A percentile compares a stretch with the other conserved stretches of the same genome.
These are phyloP conservation scores for Theobroma grandiflorum DNA, from an alignment of 441 rosid genomes.

Conservation along the genomic window DNA sequence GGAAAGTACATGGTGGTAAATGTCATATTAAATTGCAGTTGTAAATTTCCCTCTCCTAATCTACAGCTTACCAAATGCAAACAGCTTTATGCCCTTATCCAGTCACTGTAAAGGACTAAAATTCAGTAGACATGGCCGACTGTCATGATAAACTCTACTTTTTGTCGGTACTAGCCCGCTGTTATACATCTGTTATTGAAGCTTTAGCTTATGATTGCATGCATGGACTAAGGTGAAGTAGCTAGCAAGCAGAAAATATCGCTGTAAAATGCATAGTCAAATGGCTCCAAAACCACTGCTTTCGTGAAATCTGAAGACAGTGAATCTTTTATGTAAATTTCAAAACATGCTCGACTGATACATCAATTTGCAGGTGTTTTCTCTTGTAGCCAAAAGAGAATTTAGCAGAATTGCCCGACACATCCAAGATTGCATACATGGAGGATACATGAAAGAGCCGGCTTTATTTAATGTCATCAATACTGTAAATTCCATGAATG, in stretches of 20 bases:
- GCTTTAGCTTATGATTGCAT: conserved; percentile 17
- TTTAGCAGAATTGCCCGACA: background rate
- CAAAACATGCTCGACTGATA: background rate
- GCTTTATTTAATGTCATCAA: background rate
- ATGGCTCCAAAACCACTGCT: conserved; percentile 13
- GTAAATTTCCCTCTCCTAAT: background rate
- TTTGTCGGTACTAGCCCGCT: conserved; percentile 15
- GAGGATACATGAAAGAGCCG: background rate
- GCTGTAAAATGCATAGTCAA: background rate
- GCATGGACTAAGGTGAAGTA: conserved; percentile 15
- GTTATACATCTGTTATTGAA: background rate
- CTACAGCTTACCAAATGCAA: background rate
- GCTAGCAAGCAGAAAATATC: background rate
- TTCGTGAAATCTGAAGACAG: background rate
- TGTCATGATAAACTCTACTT: conserved; percentile 25
- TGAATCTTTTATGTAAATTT: background rate
- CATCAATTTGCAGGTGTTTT: background rate
- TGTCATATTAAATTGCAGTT: background rate
- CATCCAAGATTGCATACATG: background rate
- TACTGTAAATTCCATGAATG: background rate
- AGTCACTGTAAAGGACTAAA: background rate
- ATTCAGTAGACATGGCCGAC: background rate
- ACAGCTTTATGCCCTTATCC: background rate
- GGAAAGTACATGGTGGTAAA: background rate
- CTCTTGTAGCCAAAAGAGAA: background rate